Conservation (phyloP, 345 rosid species). For the Camelina hispida region DNA sequence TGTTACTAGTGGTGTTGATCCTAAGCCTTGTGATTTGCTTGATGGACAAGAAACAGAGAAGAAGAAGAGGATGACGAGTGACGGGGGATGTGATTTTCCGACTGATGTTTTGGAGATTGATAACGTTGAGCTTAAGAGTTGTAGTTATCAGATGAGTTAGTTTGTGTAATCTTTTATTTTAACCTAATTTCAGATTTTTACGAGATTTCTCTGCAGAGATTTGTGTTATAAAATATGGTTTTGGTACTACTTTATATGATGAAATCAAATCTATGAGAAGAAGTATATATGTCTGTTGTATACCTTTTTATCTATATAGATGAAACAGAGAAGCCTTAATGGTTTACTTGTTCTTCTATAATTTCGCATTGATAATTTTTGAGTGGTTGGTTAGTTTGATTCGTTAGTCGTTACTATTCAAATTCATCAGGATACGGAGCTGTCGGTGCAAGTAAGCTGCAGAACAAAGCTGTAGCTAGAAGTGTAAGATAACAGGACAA, state of each 20-base stretch:
- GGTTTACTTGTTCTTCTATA: too few species aligned
- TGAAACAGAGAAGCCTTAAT: background rate
- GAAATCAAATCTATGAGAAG: background rate
- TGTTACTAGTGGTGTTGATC: conserved; percentile 54
- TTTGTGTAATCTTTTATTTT: background rate
- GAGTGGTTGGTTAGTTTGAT: too few species aligned
- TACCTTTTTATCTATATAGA: background rate
- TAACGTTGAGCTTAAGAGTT: conserved; percentile 58
- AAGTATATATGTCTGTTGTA: background rate
- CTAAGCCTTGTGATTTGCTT: conserved; percentile 55
- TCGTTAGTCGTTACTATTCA: too few species aligned
- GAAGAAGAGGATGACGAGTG: background rate
- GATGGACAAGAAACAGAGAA: conserved; percentile 26
- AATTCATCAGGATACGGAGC: too few species aligned
- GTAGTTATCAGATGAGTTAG: conserved; percentile 50
- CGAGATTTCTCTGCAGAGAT: conserved; percentile 1
- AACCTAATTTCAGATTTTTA: conserved; percentile 9
- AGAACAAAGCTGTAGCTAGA: background rate
- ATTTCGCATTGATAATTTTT: too few species aligned
- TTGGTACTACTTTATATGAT: background rate
- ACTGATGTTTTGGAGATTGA: conserved; percentile 65
- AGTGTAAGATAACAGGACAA: background rate
- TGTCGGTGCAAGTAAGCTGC: too few species aligned
- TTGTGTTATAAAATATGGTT: background rate
- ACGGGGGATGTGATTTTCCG: conserved; percentile 67